phyloP scores from a whole-genome alignment of 257 asterid species.

The Anisodus tanguticus region DNA sequence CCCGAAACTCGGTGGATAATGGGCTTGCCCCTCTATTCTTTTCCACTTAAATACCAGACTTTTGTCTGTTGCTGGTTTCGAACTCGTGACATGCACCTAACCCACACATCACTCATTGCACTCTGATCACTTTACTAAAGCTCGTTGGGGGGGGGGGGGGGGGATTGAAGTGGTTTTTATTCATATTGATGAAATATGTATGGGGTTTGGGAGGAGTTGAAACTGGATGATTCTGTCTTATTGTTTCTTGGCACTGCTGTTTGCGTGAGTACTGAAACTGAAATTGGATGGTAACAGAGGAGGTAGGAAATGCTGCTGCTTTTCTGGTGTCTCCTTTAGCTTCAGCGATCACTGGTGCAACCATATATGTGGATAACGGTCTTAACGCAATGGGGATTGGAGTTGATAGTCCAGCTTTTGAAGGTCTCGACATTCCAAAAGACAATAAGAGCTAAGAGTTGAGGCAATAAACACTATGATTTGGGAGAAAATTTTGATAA shows the following conservation, averaged over 20 bases:
- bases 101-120: too few species aligned
- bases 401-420: constrained; percentile 73
- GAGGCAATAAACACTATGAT: background rate
- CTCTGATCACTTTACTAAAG: too few species aligned
- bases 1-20: too few species aligned
- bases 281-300: constrained; percentile 57
- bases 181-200: background rate
- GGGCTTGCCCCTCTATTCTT: too few species aligned
- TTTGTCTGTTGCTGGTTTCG: background rate
- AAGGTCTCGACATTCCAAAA: constrained; percentile 64
- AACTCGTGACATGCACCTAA: too few species aligned
- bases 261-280: constrained; percentile 17
- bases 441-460: constrained; percentile 47
- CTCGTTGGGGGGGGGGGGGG: background rate
- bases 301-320: constrained; percentile 83
- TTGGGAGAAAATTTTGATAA: constrained; percentile 24
- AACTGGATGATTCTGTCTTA: background rate
- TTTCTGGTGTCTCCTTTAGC: constrained; percentile 77
- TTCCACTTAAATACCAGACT: too few species aligned
- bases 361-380: constrained; percentile 72
- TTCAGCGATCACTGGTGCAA: constrained; percentile 82
- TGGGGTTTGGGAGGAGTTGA: background rate
- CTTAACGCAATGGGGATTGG: constrained; percentile 86
- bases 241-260: background rate
- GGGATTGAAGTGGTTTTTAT: background rate